A percentile compares a stretch with the other conserved stretches of the same genome.
These are phyloP conservation scores for Populus pruinosa DNA, from an alignment of 345 rosid species.

Conservation along the genomic window DNA sequence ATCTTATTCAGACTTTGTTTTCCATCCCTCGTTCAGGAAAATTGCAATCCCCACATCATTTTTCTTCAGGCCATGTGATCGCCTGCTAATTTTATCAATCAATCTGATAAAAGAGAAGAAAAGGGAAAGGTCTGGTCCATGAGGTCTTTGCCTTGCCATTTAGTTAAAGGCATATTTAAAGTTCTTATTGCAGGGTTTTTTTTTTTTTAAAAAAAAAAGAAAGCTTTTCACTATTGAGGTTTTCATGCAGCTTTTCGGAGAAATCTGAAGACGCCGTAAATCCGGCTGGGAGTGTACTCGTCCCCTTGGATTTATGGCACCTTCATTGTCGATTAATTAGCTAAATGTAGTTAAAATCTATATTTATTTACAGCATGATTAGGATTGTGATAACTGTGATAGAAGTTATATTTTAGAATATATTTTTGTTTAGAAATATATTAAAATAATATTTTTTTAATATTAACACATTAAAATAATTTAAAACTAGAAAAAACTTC, in stretches of 20 bases:
- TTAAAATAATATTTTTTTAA: no score
- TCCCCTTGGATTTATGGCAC: not conserved
- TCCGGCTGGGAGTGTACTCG: not conserved
- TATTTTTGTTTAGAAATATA: fast-evolving
- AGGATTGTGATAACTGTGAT: no score
- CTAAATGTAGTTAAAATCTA: not conserved
- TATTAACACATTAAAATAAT: no score
- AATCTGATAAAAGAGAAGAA: not conserved
- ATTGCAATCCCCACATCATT: not conserved
- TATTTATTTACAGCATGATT: no score
- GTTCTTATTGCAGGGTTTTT: not conserved
- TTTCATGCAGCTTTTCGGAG: not conserved
- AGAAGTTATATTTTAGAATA: fast-evolving
- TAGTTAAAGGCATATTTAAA: not conserved
- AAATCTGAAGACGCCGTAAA: not conserved
- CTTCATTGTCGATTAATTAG: not conserved
- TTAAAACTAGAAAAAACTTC: no score
- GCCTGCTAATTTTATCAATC: not conserved
- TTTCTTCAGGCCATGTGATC: conserved; percentile 6
- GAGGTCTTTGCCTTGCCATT: conserved; percentile 1
- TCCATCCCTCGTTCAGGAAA: conserved; percentile 9
- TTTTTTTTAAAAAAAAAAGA: not conserved
- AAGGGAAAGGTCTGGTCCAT: not conserved
- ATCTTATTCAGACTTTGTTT: not conserved
- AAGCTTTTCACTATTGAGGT: not conserved